These are phyloP conservation scores for Cyberlindnera maclurae DNA, from an alignment of 805 yeast species.

Conservation along the genomic window DNA sequence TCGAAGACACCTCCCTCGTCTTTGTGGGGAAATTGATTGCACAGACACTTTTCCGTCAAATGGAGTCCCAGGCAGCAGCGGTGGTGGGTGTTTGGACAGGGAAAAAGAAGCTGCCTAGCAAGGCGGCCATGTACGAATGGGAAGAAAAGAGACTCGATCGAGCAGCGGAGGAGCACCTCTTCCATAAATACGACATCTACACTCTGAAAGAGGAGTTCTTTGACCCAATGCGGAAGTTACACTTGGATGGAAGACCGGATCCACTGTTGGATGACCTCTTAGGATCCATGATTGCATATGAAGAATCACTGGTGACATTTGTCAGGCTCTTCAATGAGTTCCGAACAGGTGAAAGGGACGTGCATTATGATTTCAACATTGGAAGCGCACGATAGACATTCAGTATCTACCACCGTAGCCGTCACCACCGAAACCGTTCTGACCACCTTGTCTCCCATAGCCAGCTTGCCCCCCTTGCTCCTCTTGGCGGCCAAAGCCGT, in stretches of 20 bases:
- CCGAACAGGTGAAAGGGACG: constrained; percentile 10
- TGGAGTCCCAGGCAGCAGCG: constrained; percentile 48
- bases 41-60: constrained; percentile 39
- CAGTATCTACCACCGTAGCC: constrained; percentile 8
- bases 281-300: constrained; percentile 8
- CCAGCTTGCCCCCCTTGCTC: constrained; percentile 2
- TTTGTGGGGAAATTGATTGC: constrained; percentile 36
- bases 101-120: constrained; percentile 31
- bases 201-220: constrained; percentile 25
- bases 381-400: background rate
- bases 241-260: constrained; percentile 26
- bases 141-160: constrained; percentile 20
- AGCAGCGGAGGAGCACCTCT: constrained; percentile 21
- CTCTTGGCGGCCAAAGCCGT: constrained; percentile 1
- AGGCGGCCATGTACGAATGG: constrained; percentile 33
- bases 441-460: constrained; percentile 7
- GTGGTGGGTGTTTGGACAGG: constrained; percentile 52
- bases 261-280: constrained; percentile 25
- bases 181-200: constrained; percentile 30
- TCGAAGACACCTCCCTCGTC: constrained; percentile 39
- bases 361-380: constrained; percentile 9
- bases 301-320: constrained; percentile 13
- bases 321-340: constrained; percentile 18
- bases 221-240: constrained; percentile 22
- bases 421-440: constrained; percentile 5